Base-by-base conservation (phyloP, 2,329 filamentous ascomycete genomes). In the Trichoderma oligosporum region DNA sequence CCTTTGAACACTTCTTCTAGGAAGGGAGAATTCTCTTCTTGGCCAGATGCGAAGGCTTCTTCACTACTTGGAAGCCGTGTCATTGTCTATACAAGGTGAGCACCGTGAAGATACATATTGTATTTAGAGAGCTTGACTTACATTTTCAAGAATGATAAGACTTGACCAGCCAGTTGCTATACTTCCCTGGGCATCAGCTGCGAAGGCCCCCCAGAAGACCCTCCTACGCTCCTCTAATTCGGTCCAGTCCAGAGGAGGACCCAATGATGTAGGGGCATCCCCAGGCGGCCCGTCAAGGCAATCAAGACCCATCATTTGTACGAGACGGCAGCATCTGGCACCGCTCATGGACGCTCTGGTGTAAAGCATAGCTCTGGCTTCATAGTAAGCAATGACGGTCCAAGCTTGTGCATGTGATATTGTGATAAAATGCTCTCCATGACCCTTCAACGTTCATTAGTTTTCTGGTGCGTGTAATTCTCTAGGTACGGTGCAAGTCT, bases 141-240 rank as follows among this genome's bases (percentile, higher is more conserved):
- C 82, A 61, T 96, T 89, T 67, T 77, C 77, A 58, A 89, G 81
- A 61, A 95, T 86, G 41, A 96, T 85, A 20, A 85, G 76, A 76
- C 89, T 87, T 0, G 92, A 90, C 92, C 92, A 97, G 2, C 92
- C 92, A 4, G 91, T 96, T 8, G 90, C 91, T 49, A 96, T 89
- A 65, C 88, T 91, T 2, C 89, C 86, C 71, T 95, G 95, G 24
- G 89, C 82, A 69, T 97, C 92, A 38, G 88, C 80, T 63, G 86
- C 88, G 65, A 93, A 97, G 0, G 85, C 81, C 63, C 86, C 83
- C 93, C 93, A 97, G 64, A 96, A 96, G 0, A 88, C 86, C 62
- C 93, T 81, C 57, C 93, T 81, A 49, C 92, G 81, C 70, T 97
- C 92, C 58, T 81, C 78, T 16, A 77, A 61, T 60, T 97, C 93